Evolutionary conservation across 164 flowering plant genomes (phyloP).

Genomic region (Akebia trifoliata): DNA sequence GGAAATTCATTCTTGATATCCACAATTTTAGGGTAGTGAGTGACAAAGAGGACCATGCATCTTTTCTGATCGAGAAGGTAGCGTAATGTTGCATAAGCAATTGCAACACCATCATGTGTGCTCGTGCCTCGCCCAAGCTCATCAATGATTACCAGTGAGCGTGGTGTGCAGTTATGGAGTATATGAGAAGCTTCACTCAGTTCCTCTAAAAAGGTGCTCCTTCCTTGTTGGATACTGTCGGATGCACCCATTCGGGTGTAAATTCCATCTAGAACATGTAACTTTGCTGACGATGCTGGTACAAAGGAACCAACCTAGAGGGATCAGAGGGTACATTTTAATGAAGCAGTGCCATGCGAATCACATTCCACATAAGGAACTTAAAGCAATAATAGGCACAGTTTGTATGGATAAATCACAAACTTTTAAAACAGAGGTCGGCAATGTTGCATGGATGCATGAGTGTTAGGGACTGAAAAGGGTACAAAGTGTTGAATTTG

Average conservation of each 20-base stretch:
- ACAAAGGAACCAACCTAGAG: conserved; percentile 94
- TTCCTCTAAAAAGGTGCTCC: conserved; percentile 94
- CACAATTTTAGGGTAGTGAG: conserved; percentile 85
- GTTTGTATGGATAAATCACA: neutral
- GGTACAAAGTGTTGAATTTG: too few relatives aligned
- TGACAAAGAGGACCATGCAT: conserved; percentile 89
- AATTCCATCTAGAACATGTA: conserved; percentile 82
- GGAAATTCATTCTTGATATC: conserved; percentile 66
- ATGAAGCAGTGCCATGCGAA: conserved; percentile 18
- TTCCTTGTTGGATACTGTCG: conserved; percentile 83
- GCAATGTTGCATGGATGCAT: neutral
- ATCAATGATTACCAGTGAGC: conserved; percentile 80
- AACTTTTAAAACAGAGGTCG: neutral
- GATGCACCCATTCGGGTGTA: conserved; percentile 93
- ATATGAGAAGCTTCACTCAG: conserved; percentile 80
- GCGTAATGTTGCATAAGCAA: conserved; percentile 88
- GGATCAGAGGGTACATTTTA: conserved; percentile 24
- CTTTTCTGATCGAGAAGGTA: conserved; percentile 59
- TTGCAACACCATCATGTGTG: conserved; percentile 95
- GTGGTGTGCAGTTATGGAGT: conserved; percentile 52
- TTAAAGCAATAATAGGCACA: too few relatives aligned
- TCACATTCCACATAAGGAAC: neutral
- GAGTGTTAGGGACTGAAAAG: neutral
- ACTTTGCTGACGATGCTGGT: conserved; percentile 77
- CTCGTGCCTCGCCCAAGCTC: conserved; percentile 99